Evolutionary conservation across 148 eudicot genomes (phyloP), one percentile per base, ranked within the genome.

Genomic region (Amaranthus cruentus): DNA sequence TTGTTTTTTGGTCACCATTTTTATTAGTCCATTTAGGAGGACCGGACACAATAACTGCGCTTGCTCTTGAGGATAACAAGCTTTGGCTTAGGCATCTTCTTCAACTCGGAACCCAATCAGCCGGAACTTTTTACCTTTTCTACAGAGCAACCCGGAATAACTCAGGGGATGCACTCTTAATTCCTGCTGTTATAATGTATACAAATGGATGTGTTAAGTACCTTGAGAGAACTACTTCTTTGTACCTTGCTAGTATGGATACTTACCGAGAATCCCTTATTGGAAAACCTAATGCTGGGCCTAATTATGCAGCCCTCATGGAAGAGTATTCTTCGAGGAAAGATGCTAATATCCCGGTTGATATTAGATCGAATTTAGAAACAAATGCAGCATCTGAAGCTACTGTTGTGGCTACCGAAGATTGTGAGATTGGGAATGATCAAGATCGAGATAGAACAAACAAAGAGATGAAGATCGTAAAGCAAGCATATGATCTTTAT

Each of bases 31-130:
- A 70, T 44, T 63, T 70, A 7, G 73, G 73, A 13, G 73, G 73
- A 2, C 73, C 73, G 0, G 73, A 70, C 15, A 70, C 73, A 9
- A 70, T 70, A 12, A 70, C 73, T 4, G 73, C 73, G 8, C 13
- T 70, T 1, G 73, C 73, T n/a, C 63, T 70, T 3, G 73, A 70
- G 44, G 73, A 70, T 46, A 70, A 70, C 9, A 63, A 70, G 63
- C 63, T 70, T 18, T 70, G 73, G 73, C 73, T 70, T 42, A 62
- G 73, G 2, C 63, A 70, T 48, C 50, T 70, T 43, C 64, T 70
- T 4, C 63, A 70, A 10, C 73, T 70, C 13, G 53, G 3, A 10
- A 56, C 63, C 6, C 63, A 70, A 18, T 59, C 62, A 56, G 48
- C 51, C 7, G 73, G 73, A 10, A 70, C 63, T 28, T 3, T 70